Evolutionary conservation across 2,329 filamentous ascomycete genomes (phyloP).

Genomic region (Botrytis hyacinthi): DNA sequence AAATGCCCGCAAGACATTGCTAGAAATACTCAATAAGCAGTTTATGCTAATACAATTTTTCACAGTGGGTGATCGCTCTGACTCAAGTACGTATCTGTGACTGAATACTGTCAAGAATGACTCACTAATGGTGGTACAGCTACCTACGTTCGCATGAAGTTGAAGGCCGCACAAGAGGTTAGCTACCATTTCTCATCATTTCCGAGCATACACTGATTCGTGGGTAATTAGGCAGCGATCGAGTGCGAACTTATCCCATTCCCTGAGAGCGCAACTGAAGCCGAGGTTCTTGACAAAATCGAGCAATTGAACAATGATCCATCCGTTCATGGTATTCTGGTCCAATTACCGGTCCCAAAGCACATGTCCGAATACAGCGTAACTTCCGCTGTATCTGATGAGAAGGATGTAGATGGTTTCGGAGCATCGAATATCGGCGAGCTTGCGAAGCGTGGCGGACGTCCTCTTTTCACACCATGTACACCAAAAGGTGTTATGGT

Average conservation of each 20-base stretch:
- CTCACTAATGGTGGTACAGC: slow-evolving; percentile 47
- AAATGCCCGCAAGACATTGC: slow-evolving; percentile 20
- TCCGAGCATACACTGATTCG: slow-evolving; percentile 14
- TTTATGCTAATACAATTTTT: slow-evolving; percentile 26
- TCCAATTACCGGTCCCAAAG: slow-evolving; percentile 86
- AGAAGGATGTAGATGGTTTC: slow-evolving; percentile 98
- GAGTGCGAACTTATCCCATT: slow-evolving; percentile 82
- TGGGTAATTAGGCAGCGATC: slow-evolving; percentile 71
- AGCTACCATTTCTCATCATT: slow-evolving; percentile 30
- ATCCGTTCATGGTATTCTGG: slow-evolving; percentile 83
- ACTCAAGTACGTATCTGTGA: slow-evolving; percentile 69
- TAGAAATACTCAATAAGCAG: not conserved
- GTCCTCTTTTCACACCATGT: slow-evolving; percentile 87
- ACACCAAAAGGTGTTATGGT: slow-evolving; percentile 98
- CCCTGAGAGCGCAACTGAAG: slow-evolving; percentile 75
- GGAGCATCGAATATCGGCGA: slow-evolving; percentile 93
- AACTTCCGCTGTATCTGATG: slow-evolving; percentile 84
- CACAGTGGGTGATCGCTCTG: slow-evolving; percentile 83
- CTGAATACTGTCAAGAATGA: not conserved
- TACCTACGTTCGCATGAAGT: slow-evolving; percentile 99
- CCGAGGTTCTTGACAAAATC: slow-evolving; percentile 82
- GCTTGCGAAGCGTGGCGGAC: slow-evolving; percentile 90
- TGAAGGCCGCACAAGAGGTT: slow-evolving; percentile 93
- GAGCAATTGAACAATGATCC: slow-evolving; percentile 82
- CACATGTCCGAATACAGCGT: slow-evolving; percentile 88